phyloP scores from a whole-genome alignment of 495 filamentous ascomycete genomes.

The Penicillium pulvis region DNA sequence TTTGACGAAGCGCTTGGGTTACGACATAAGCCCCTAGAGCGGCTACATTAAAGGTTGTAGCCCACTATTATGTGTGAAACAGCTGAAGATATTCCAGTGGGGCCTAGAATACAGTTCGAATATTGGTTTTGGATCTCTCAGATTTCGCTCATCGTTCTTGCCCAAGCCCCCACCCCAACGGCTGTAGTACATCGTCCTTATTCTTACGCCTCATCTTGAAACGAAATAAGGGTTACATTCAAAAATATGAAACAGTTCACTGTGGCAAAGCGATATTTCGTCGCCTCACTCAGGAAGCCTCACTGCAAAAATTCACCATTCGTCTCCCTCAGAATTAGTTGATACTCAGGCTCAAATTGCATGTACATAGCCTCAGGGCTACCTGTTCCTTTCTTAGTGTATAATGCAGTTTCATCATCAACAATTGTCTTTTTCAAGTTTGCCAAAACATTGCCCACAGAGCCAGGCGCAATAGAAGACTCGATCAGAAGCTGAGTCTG shows the following conservation, averaged over 20 bases:
- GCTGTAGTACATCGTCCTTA: background rate
- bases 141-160: background rate
- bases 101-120: background rate
- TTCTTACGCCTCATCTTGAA: background rate
- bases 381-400: slow-evolving; percentile 31
- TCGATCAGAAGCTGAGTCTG: slow-evolving; percentile 61
- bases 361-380: slow-evolving; percentile 23
- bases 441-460: background rate
- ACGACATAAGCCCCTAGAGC: slow-evolving; percentile 5
- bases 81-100: background rate
- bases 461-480: slow-evolving; percentile 32
- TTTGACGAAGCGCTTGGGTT: slow-evolving; percentile 6
- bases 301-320: slow-evolving; percentile 18
- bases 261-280: background rate
- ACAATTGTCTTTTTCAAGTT: slow-evolving; percentile 51
- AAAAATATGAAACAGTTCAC: background rate
- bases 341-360: slow-evolving; percentile 22
- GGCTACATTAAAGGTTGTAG: slow-evolving; percentile 4
- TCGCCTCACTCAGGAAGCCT: background rate
- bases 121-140: background rate
- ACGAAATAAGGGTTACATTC: background rate
- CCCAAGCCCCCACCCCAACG: background rate
- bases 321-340: slow-evolving; percentile 16
- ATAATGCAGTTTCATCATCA: slow-evolving; percentile 52
- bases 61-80: slow-evolving; percentile 1